Percentiles rank a stretch among this genome's conserved stretches.
Evolutionary conservation across 176 grass and related monocot genomes (phyloP).

Genomic region (Juncus effusus): DNA sequence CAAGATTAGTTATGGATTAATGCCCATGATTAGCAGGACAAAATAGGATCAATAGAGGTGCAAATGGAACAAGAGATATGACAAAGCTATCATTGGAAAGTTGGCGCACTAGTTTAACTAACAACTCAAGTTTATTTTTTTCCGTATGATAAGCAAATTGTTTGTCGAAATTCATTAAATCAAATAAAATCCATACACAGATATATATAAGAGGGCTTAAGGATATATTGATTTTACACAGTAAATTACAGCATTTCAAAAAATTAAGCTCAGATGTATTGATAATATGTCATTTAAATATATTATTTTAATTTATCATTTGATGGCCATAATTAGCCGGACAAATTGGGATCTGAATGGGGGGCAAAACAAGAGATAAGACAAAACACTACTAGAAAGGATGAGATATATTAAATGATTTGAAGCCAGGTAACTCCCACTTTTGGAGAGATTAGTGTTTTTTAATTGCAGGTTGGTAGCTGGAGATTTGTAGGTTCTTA

Average conservation of each 20-base stretch:
- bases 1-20: conserved; percentile 10
- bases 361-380: background rate
- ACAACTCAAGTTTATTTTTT: too few relatives aligned
- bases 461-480: background rate
- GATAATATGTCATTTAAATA: too few relatives aligned
- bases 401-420: conserved; percentile 3
- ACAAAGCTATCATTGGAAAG: too few relatives aligned
- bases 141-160: too few relatives aligned
- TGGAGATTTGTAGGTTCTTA: conserved; percentile 4
- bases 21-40: conserved; percentile 21
- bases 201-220: too few relatives aligned
- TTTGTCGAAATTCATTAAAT: too few relatives aligned
- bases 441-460: background rate
- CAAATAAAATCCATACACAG: too few relatives aligned
- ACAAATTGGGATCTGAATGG: background rate
- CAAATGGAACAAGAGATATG: background rate
- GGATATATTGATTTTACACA: too few relatives aligned
- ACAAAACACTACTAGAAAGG: conserved; percentile 24
- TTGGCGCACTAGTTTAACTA: too few relatives aligned
- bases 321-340: conserved; percentile 13
- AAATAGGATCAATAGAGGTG: conserved; percentile 8
- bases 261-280: too few relatives aligned
- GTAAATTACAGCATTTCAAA: too few relatives aligned
- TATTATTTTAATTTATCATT: background rate
- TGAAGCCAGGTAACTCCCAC: conserved; percentile 1